phyloP scores from a whole-genome alignment of 257 asterid genomes.

The Fraxinus pennsylvanica region DNA sequence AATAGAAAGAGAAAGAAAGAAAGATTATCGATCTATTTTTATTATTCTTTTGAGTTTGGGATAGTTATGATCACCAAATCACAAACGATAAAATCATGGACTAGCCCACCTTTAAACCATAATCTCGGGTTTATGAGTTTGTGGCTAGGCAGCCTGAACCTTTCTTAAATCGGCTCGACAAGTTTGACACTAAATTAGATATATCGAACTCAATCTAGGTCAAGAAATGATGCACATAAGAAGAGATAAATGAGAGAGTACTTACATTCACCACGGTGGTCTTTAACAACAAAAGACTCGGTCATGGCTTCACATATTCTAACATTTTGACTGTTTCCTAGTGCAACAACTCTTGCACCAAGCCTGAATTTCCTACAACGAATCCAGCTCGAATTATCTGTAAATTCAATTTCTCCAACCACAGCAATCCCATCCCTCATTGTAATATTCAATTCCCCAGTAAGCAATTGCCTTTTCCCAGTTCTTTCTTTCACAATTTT shows the following conservation, averaged over 20 bases:
- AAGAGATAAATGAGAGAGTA: not conserved
- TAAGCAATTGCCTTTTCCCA: constrained; percentile 63
- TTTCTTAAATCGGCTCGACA: not conserved
- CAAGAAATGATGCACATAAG: not conserved
- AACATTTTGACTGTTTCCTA: constrained; percentile 9
- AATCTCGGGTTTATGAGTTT: too few species aligned
- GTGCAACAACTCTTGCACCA: constrained; percentile 55
- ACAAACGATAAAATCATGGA: too few species aligned
- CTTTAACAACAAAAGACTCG: constrained; percentile 65
- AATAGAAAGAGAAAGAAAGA: not conserved
- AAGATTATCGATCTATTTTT: not conserved
- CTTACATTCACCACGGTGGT: constrained; percentile 82
- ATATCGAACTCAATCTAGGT: not conserved
- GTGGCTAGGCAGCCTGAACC: too few species aligned
- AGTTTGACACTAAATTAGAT: not conserved
- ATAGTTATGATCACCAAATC: not conserved
- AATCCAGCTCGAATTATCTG: constrained; percentile 81
- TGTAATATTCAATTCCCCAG: constrained; percentile 47
- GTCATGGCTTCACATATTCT: constrained; percentile 55
- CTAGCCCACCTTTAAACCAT: too few species aligned
- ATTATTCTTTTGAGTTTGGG: not conserved
- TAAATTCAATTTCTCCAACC: constrained; percentile 63
- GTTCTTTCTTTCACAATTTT: constrained; percentile 53
- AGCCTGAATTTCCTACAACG: constrained; percentile 61
- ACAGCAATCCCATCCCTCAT: constrained; percentile 52